phyloP scores from a whole-genome alignment of 331 rosid genomes.

The Arachis monticola region DNA sequence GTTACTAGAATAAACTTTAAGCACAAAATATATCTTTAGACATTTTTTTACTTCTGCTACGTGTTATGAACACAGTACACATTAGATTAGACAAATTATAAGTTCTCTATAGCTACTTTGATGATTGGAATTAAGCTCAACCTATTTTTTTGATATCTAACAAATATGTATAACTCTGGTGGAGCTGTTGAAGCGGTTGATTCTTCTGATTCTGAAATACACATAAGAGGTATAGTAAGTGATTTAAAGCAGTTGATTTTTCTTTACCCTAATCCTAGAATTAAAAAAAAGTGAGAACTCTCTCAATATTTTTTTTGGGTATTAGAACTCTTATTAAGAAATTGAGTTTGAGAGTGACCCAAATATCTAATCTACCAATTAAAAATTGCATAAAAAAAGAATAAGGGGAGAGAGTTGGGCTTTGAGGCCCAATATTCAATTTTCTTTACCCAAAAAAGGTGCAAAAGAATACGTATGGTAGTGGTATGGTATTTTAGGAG shows the following conservation, averaged over 20 bases:
- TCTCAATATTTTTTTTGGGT: too few species aligned
- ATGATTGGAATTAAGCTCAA: neutral
- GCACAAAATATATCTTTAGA: too few species aligned
- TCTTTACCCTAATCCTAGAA: too few species aligned
- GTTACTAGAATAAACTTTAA: too few species aligned
- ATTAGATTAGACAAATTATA: too few species aligned
- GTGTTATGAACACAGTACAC: conserved; percentile 14
- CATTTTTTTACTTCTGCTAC: neutral
- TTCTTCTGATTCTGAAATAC: conserved; percentile 26
- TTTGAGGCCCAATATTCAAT: neutral
- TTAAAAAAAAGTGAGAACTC: too few species aligned
- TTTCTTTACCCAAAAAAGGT: neutral
- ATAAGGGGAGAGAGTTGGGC: neutral
- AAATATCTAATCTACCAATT: too few species aligned
- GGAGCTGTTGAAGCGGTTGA: conserved; percentile 35
- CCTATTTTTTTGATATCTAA: conserved; percentile 1
- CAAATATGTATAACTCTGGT: conserved; percentile 36
- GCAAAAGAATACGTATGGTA: neutral
- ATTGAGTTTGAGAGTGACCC: too few species aligned
- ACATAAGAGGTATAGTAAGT: conserved; percentile 16
- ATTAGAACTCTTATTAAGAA: too few species aligned
- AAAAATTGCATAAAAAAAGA: too few species aligned
- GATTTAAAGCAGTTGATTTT: too few species aligned
- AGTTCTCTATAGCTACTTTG: too few species aligned
- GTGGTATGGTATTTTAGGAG: neutral